Base-by-base conservation (phyloP, 2,329 filamentous ascomycete species). In the Pochonia chlamydosporia region DNA sequence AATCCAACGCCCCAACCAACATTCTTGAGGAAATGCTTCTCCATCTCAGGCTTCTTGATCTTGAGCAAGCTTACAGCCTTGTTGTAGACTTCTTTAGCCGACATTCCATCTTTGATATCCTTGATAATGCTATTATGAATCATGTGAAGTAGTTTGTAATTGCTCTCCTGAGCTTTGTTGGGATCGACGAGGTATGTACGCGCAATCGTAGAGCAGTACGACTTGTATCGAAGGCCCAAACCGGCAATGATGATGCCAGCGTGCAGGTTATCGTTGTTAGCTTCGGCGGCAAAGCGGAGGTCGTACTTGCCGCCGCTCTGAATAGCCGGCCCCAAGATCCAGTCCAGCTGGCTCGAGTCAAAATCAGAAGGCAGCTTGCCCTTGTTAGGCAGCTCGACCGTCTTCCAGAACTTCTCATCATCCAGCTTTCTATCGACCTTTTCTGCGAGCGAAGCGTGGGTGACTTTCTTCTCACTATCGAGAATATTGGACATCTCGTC, bases 221-320 rank as follows among this genome's bases (percentile, higher is more conserved):
- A 95, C 69, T 93, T 93, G 71, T 99, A 99, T 54, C 93, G 82
- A 52, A 99, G 78, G 45, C 93, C 93, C 68, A 99, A 82, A 1
- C 88, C 89, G 6, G 90, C 88, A 56, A 99, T 82, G 58, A 99
- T 99, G 58, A 96, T 89, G 33, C 93, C 95, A 0, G 92, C 84
- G 63, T 96, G 89, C 18, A 99, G 75, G 48, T 82, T 75, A 51
- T 89, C 91, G 58, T 89, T 82, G 63, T 95, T 90, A 9, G 90
- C 81, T 49, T 90, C 85, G 2, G 82, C 78, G 10, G 79, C 80
- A 59, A 96, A 85, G 59, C 87, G 88, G 25, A 99, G 73, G 60
- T 99, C 95, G 63, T 95, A 99, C 59, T 89, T 91, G 56, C 93
- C 93, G 57, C 95, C 93, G 60, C 91, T 97, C 72, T 99, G 92